phyloP scores from a whole-genome alignment of 108 stramenopile genomes.

The Cafeteria roenbergensis region DNA sequence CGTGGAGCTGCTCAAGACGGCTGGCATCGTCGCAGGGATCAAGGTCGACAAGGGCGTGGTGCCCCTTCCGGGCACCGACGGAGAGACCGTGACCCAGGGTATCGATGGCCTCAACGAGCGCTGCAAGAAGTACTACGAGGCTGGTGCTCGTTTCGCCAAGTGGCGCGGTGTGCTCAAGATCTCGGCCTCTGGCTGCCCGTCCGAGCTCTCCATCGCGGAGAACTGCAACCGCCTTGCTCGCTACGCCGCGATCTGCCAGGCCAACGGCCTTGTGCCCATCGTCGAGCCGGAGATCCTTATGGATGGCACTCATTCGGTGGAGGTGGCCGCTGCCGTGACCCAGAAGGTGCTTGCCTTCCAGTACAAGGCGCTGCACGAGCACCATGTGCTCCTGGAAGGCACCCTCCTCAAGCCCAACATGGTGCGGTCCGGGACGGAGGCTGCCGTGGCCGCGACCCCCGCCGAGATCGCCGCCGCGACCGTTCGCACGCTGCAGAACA shows the following conservation, averaged over 20 bases:
- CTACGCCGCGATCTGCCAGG: slow-evolving; percentile 75
- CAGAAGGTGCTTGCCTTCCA: slow-evolving; percentile 42
- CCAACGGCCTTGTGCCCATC: slow-evolving; percentile 73
- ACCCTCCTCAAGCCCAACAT: slow-evolving; percentile 76
- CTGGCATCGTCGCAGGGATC: slow-evolving; percentile 71
- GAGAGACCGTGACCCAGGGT: slow-evolving; percentile 73
- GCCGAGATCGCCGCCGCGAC: slow-evolving; percentile 65
- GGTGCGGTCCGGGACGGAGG: slow-evolving; percentile 63
- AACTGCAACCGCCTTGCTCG: slow-evolving; percentile 61
- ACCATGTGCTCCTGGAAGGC: slow-evolving; percentile 70
- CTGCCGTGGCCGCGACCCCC: slow-evolving; percentile 42
- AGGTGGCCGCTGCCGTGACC: slow-evolving; percentile 40
- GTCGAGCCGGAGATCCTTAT: slow-evolving; percentile 79
- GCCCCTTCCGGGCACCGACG: slow-evolving; percentile 54
- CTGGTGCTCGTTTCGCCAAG: slow-evolving; percentile 75
- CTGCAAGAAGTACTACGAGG: slow-evolving; percentile 65
- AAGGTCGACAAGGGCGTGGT: slow-evolving; percentile 58
- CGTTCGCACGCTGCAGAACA: slow-evolving; percentile 57
- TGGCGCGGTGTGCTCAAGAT: slow-evolving; percentile 63
- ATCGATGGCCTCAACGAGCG: slow-evolving; percentile 64
- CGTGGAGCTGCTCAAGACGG: slow-evolving; percentile 50
- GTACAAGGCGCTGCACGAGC: slow-evolving; percentile 70
- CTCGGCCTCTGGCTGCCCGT: slow-evolving; percentile 50
- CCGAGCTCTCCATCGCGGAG: slow-evolving; percentile 60
- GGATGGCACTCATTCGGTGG: slow-evolving; percentile 49